Evolutionary conservation across 768 basidiomycete genomes (phyloP).

Genomic region (Hortiboletus campestris): DNA sequence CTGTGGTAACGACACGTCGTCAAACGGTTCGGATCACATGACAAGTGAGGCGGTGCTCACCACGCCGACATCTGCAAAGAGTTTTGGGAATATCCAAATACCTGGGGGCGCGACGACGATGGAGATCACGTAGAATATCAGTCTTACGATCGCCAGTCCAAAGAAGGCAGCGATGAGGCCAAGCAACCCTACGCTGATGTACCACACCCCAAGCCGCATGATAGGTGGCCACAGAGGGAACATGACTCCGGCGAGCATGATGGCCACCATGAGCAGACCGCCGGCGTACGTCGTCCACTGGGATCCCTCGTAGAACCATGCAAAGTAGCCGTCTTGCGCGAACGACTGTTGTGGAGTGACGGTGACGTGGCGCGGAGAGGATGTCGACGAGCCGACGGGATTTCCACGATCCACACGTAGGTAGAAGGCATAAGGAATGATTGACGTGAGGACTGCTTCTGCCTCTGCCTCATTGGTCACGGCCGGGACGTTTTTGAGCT

Average conservation of each 20-base stretch:
- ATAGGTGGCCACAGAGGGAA: constrained; percentile 97
- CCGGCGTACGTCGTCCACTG: constrained; percentile 93
- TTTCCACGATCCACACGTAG: constrained; percentile 83
- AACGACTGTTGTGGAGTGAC: constrained; percentile 83
- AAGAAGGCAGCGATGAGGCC: constrained; percentile 90
- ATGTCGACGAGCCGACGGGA: constrained; percentile 45
- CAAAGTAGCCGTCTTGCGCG: constrained; percentile 80
- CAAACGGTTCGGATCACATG: background rate
- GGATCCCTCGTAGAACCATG: constrained; percentile 95
- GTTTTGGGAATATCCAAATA: constrained; percentile 98
- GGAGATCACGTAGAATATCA: constrained; percentile 95
- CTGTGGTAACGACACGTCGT: constrained; percentile 39
- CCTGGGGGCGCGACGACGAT: constrained; percentile 81
- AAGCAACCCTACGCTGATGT: constrained; percentile 84
- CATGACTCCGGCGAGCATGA: constrained; percentile 97
- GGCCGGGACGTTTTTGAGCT: constrained; percentile 76
- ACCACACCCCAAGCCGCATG: constrained; percentile 94
- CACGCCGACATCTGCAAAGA: constrained; percentile 98
- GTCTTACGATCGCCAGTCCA: constrained; percentile 81
- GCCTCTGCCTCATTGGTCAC: constrained; percentile 79
- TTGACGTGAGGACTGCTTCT: constrained; percentile 55
- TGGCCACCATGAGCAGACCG: constrained; percentile 83
- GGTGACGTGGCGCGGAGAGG: constrained; percentile 66
- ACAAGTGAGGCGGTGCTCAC: constrained; percentile 51
- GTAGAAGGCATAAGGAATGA: constrained; percentile 88